Percentiles rank a stretch among this genome's conserved stretches.
Evolutionary conservation across 306 rosid species (phyloP).

Genomic region (Gynostemma pentaphyllum): DNA sequence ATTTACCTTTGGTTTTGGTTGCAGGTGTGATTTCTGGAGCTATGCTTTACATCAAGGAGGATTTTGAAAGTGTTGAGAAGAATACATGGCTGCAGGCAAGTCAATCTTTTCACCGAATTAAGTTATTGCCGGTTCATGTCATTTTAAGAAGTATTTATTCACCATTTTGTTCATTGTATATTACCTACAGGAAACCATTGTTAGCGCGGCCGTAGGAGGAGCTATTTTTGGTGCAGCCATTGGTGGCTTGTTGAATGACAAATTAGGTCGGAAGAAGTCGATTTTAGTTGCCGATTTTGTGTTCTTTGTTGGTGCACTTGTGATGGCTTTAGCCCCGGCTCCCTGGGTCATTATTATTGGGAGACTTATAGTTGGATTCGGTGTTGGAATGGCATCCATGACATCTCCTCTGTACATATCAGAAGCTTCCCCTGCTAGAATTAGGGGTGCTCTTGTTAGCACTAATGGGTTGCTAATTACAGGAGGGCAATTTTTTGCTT

Average conservation of each 20-base stretch:
- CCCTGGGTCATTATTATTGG: constrained; percentile 68
- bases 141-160: background rate
- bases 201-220: constrained; percentile 82
- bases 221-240: constrained; percentile 90
- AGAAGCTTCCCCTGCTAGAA: constrained; percentile 74
- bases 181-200: constrained; percentile 56
- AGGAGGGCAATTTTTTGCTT: constrained; percentile 71
- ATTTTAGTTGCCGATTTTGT: constrained; percentile 51
- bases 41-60: constrained; percentile 64
- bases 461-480: constrained; percentile 65
- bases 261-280: constrained; percentile 48
- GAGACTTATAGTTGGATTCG: constrained; percentile 67
- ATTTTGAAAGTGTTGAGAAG: constrained; percentile 44
- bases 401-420: constrained; percentile 82
- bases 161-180: background rate
- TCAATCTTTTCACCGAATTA: background rate
- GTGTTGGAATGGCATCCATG: constrained; percentile 91
- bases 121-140: background rate
- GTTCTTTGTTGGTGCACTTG: constrained; percentile 50
- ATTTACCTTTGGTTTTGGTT: background rate
- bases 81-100: constrained; percentile 70
- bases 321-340: constrained; percentile 59
- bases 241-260: constrained; percentile 82
- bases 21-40: constrained; percentile 93
- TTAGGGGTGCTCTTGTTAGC: constrained; percentile 74